Evolutionary conservation across 2,329 filamentous ascomycete genomes (phyloP).

Genomic region (Monilinia laxa): DNA sequence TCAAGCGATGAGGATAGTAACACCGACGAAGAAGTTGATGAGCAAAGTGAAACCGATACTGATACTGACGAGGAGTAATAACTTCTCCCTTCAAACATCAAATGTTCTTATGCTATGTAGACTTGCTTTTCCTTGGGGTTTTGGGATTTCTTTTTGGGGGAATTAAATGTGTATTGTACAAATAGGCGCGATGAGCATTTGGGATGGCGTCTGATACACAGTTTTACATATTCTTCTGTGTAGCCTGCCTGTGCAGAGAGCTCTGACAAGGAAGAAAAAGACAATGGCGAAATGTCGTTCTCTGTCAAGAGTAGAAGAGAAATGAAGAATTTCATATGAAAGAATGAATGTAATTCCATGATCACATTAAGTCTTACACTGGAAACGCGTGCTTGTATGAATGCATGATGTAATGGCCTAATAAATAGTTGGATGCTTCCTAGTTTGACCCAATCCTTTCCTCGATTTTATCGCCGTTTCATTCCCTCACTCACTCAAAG

Average conservation of each 20-base stretch:
- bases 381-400: neutral
- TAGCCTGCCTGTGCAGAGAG: slow-evolving; percentile 13
- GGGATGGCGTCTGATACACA: slow-evolving; percentile 23
- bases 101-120: neutral
- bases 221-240: slow-evolving; percentile 20
- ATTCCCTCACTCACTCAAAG: neutral
- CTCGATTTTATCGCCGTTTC: neutral
- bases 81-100: neutral
- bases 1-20: slow-evolving; percentile 75
- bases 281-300: neutral
- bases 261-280: neutral
- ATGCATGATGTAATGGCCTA: neutral
- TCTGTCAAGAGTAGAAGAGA: neutral
- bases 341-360: neutral
- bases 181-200: slow-evolving; percentile 21
- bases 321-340: neutral
- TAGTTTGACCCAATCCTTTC: neutral
- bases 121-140: slow-evolving; percentile 21
- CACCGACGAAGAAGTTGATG: slow-evolving; percentile 65
- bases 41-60: slow-evolving; percentile 66
- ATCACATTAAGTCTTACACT: neutral
- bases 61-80: slow-evolving; percentile 46
- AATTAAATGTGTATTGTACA: slow-evolving; percentile 13
- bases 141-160: slow-evolving; percentile 18
- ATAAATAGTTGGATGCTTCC: neutral